phyloP scores from a whole-genome alignment of 768 basidiomycete genomes.

The Agaricus sinodeliciosus region DNA sequence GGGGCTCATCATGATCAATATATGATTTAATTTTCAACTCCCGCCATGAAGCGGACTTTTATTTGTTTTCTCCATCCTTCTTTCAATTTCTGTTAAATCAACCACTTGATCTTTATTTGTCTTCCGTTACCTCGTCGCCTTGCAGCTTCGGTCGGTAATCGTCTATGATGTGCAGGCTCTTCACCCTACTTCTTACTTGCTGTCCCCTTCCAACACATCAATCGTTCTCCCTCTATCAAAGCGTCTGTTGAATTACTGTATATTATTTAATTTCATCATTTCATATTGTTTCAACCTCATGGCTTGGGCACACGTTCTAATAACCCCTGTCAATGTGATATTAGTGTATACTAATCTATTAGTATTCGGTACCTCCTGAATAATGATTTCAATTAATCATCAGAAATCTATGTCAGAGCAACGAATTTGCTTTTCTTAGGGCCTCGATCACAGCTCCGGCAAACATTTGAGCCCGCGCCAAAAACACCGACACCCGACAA shows the following conservation, averaged over 20 bases:
- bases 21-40: background rate
- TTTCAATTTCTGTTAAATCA: background rate
- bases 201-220: background rate
- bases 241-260: background rate
- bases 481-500: too few relatives aligned
- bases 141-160: too few relatives aligned
- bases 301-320: too few relatives aligned
- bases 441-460: too few relatives aligned
- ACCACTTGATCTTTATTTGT: background rate
- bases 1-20: too few relatives aligned
- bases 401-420: too few relatives aligned
- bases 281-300: background rate
- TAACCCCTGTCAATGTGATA: background rate
- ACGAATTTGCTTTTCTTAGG: too few relatives aligned
- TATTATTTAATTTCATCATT: background rate
- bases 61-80: background rate
- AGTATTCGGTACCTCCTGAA: background rate
- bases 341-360: background rate
- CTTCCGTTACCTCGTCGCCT: background rate
- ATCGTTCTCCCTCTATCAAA: background rate
- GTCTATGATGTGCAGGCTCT: too few relatives aligned
- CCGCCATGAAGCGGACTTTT: conserved; percentile 10
- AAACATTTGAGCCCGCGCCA: too few relatives aligned
- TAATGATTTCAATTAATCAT: background rate
- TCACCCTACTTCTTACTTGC: too few relatives aligned